These are phyloP conservation scores for Sarocladiaceae sp. DNA, from an alignment of 2,329 filamentous ascomycete genomes.

Conservation along the genomic window DNA sequence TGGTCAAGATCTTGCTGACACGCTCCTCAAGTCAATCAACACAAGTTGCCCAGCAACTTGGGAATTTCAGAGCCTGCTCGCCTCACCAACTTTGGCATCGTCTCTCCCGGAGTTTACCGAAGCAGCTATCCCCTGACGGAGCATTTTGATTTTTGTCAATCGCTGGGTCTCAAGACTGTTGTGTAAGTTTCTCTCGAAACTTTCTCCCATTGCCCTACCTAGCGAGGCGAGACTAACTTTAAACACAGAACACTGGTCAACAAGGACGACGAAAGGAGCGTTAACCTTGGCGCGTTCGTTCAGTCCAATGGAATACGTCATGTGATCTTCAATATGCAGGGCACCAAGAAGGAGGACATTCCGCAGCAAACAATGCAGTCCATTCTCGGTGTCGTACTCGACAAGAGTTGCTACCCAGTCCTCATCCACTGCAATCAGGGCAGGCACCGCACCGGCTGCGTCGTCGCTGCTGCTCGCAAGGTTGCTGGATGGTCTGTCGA, in stretches of 20 bases:
- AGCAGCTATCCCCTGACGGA: constrained; percentile 70
- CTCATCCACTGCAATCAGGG: constrained; percentile 92
- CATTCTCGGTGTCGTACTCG: constrained; percentile 65
- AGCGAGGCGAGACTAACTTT: constrained; percentile 10
- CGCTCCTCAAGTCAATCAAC: background rate
- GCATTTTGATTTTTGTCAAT: constrained; percentile 64
- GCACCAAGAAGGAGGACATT: constrained; percentile 79
- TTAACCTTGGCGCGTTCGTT: constrained; percentile 56
- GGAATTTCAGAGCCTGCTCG: constrained; percentile 15
- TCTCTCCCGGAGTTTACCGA: constrained; percentile 69
- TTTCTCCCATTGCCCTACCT: background rate
- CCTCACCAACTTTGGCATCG: constrained; percentile 70
- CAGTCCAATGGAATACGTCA: constrained; percentile 62
- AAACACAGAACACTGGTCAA: constrained; percentile 52
- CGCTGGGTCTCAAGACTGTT: constrained; percentile 69
- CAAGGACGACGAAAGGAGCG: constrained; percentile 50
- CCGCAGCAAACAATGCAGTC: constrained; percentile 60
- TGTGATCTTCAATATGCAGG: constrained; percentile 68
- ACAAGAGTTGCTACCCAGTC: constrained; percentile 69
- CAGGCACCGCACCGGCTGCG: constrained; percentile 86
- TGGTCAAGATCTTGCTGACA: background rate
- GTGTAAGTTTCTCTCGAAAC: constrained; percentile 47
- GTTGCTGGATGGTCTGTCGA: constrained; percentile 60
- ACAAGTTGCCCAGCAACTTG: constrained; percentile 9
- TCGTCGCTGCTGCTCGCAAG: constrained; percentile 74